Evolutionary conservation across 2,329 filamentous ascomycete species (phyloP), one percentile per base, ranked within the genome.

Genomic region (Microsporum audouinii): DNA sequence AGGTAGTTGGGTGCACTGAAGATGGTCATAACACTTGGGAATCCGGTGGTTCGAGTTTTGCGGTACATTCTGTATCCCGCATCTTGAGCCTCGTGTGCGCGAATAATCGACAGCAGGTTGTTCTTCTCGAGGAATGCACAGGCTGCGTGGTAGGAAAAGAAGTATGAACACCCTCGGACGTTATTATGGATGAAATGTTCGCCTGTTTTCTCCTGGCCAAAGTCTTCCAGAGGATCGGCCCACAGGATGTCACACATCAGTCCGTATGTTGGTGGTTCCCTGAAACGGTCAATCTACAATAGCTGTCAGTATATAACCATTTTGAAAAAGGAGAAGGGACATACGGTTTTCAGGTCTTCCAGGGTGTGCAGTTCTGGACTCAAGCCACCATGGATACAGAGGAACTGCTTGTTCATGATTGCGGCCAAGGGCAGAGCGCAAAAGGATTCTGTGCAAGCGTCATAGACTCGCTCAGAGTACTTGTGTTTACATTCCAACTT

Each of bases 401-500:
- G 79, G 76, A 99, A 99, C 76, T 99, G 94, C 81, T 99, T 99
- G 84, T 99, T 99, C 94, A 99, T 99, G 67, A 99, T 87, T 33
- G 94, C 94, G 61, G 94, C 94, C 68, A 99, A 80, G 34, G 94
- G 94, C 65, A 99, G 79, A 65, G 88, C 83, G 78, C 94, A 99
- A 82, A 99, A 99, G 0, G 94, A 95, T 66, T 99, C 92, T 85
- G 96, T 95, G 78, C 94, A 97, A 61, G 94, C 92, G 71, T 99
- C 92, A 74, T 99, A 99, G 63, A 99, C 84, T 65, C 84, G 84
- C 78, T 97, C 94, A 38, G 90, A 96, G 78, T 99, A 99, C 77
- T 99, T 99, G 84, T 99, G 94, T 80, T 96, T 96, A 82, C 94
- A 99, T 76, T 99, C 94, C 62, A 99, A 86, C 82, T 99, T 97